Evolutionary conservation across 2,329 filamentous ascomycete genomes (phyloP).

Genomic region (Torrubiella hemipterigena): DNA sequence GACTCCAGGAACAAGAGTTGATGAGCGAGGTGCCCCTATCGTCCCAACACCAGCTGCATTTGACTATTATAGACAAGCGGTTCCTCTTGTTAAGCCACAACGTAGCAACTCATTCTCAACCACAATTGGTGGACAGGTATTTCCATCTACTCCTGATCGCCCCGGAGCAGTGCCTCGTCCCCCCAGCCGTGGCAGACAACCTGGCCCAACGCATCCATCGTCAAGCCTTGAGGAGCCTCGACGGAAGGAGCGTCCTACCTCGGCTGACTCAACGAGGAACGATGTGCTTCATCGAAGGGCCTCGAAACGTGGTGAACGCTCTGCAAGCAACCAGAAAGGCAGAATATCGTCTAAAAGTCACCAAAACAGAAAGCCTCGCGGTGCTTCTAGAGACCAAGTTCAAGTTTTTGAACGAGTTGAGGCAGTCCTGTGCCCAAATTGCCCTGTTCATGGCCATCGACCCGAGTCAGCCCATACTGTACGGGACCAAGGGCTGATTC

Average conservation of each 20-base stretch:
- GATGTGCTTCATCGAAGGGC: background rate
- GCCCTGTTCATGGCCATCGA: constrained; percentile 3
- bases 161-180: background rate
- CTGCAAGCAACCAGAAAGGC: background rate
- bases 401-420: constrained; percentile 3
- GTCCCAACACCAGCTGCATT: background rate
- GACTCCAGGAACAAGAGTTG: too few relatives aligned
- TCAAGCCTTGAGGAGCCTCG: too few relatives aligned
- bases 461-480: background rate
- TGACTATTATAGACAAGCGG: background rate
- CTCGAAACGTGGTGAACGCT: background rate
- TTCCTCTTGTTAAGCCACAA: background rate
- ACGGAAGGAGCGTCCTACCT: too few relatives aligned
- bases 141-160: background rate
- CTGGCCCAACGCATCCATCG: background rate
- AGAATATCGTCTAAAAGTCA: background rate
- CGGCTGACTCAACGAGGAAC: background rate
- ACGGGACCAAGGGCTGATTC: too few relatives aligned
- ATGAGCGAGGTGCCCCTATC: constrained; percentile 7
- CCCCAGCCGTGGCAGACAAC: background rate
- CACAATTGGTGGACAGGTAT: too few relatives aligned
- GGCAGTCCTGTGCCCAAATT: constrained; percentile 3
- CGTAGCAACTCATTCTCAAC: too few relatives aligned
- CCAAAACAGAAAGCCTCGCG: constrained; percentile 8
- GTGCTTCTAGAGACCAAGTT: constrained; percentile 1